Base-by-base conservation (phyloP, 495 filamentous ascomycete species). In the Penicillium samsonianum region DNA sequence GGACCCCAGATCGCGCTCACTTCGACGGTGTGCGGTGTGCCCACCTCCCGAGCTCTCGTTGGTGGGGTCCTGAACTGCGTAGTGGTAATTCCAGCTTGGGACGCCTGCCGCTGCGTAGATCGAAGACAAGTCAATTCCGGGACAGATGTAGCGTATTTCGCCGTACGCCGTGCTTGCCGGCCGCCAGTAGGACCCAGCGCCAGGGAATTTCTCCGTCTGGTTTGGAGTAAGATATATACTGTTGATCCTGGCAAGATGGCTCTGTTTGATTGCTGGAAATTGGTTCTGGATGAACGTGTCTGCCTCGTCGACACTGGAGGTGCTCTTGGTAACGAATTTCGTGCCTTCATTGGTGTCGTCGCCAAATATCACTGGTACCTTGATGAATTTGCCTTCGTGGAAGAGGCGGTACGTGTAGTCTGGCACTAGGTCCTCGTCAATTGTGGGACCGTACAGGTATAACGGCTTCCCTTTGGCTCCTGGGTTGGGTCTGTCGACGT, bases 121-220 rank as follows among this genome's bases (percentile, higher is more conserved):
- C 5, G 73, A 65, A 16, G 77, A 82, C 69, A 87, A 70, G 65
- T 76, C 83, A 20, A 89, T 73, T 1, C 80, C 80, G 0, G 87
- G 87, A 53, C 89, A 92, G 63, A 77, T 86, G 71, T 91, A 91
- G n/a, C 87, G 82, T 55, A 90, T 78, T 60, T 91, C 85, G 22
- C 87, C 87, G 63, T 90, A 92, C 4, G 82, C 82, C 38, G 81
- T 76, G 54, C 80, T 78, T 14, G 80, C 73, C n/a, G 85, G 81
- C 0, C 78, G 75, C 82, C 84, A 88, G 71, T 82, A 86, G 19
- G 72, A 66, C 1, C 78, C 78, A 2, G 70, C 57, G 30, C 70
- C 64, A 0, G 76, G 82, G 64, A 77, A 85, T 56, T 35, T 54
- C 5, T 64, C 59, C 3, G 67, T 71, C 30, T 75, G 63, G 58